phyloP scores from a whole-genome alignment of 176 grass and related monocot species.

The Cenchrus fungigraminus region DNA sequence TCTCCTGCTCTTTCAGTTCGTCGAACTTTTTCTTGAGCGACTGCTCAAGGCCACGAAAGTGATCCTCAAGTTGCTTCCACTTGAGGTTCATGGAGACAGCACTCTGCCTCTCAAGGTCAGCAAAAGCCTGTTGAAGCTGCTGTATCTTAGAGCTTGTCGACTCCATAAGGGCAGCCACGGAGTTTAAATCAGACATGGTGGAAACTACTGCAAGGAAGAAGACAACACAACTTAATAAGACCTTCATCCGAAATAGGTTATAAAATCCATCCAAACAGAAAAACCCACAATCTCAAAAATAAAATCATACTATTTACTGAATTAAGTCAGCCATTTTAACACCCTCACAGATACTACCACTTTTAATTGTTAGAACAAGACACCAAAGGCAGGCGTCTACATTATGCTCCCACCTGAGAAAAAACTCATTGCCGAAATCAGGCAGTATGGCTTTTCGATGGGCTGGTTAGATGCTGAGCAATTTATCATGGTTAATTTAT shows the following conservation, averaged over 20 bases:
- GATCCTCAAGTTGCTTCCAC: conserved; percentile 97
- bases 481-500: too few species aligned
- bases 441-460: not conserved
- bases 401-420: not conserved
- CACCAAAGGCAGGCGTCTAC: not conserved
- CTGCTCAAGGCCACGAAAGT: conserved; percentile 84
- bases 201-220: conserved; percentile 14
- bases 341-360: not conserved
- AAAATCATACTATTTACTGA: not conserved
- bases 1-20: conserved; percentile 75
- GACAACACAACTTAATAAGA: not conserved
- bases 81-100: conserved; percentile 78
- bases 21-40: conserved; percentile 76
- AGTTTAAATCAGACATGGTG: conserved; percentile 59
- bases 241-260: not conserved
- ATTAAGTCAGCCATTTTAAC: not conserved
- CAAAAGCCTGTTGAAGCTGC: conserved; percentile 78
- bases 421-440: not conserved
- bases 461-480: not conserved
- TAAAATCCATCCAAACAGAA: not conserved
- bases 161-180: conserved; percentile 76
- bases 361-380: not conserved
- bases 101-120: conserved; percentile 79
- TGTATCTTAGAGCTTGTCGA: conserved; percentile 82
- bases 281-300: not conserved